Evolutionary conservation across 805 yeast genomes (phyloP), one percentile per base, ranked within the genome.

Genomic region (Wickerhamiella brachini): DNA sequence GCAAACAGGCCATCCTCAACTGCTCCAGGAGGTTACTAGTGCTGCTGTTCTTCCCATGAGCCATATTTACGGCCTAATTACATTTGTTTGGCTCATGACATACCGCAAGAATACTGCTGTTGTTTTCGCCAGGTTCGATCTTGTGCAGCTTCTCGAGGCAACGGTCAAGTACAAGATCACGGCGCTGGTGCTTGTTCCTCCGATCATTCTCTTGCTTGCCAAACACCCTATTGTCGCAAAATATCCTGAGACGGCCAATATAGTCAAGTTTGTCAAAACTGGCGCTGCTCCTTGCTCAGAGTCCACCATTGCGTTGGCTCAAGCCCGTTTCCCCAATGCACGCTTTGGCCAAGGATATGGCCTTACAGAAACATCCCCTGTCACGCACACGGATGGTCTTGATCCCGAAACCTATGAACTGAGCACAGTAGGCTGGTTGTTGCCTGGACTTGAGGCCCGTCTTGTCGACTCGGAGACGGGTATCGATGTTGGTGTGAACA

Each of bases 351-450:
- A 65, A 50, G 63, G 59, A 22, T 60, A 57, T 41, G 85, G 85
- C 3, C 66, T 78, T 54, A 79, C 85, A 5, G 87, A 81, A 63
- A 71, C 81, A 15, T 75, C 79, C 59, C 84, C 83, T 1, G 82
- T 81, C 3, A 60, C 74, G 49, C 55, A 48, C 43, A 64, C 71
- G 21, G 56, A 70, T 10, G 63, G 62, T 45, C 68, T 57, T 52
- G 78, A 73, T 44, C 55, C 66, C 29, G 59, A 65, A 38, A 50
- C 54, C 13, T 73, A 74, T 41, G 68, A 74, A 37, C 66, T 71
- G 53, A 80, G 78, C 5, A 66, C 79, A 1, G 68, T 77, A n/a
- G 73, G 77, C 21, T 60, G 66, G 58, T 61, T 68, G 2, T 51
- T 66, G 18, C 67, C 78, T 9, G 70, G 75, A 23, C 59, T 71